Conservation (phyloP, 1,284 basidiomycete species). For the Cronartium quercuum region DNA sequence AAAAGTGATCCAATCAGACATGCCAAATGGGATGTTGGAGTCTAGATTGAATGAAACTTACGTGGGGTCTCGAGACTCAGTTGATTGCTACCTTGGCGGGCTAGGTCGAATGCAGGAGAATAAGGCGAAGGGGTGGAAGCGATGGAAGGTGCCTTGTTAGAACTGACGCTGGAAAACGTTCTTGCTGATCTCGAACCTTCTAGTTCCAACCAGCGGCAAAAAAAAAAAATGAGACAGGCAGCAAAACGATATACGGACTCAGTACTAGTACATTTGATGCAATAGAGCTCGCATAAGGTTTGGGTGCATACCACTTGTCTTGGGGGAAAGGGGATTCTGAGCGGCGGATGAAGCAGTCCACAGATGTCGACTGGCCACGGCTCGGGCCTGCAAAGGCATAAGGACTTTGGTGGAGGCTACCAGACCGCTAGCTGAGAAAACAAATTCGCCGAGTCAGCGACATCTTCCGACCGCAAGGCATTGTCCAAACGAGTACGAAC, state of each 20-base stretch:
- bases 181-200: no score
- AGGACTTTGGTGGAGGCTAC: background rate
- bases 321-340: background rate
- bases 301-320: no score
- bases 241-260: no score
- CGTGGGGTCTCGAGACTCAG: slow-evolving; percentile 72
- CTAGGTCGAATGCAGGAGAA: slow-evolving; percentile 48
- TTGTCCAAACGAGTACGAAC: background rate
- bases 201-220: no score
- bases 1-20: background rate
- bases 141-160: slow-evolving; percentile 3
- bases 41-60: background rate
- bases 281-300: background rate
- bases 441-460: background rate
- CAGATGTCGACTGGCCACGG: background rate
- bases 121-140: slow-evolving; percentile 23
- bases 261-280: no score
- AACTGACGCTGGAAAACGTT: slow-evolving; percentile 1
- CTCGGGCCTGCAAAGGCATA: background rate
- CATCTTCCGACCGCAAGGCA: background rate
- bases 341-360: background rate
- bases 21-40: background rate
- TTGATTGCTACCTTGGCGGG: slow-evolving; percentile 73
- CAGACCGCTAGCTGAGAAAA: background rate
- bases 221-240: no score